Percentiles rank a stretch among this genome's conserved stretches.
Conservation (phyloP, 257 asterid species). For the Solanum raphanifolium region DNA sequence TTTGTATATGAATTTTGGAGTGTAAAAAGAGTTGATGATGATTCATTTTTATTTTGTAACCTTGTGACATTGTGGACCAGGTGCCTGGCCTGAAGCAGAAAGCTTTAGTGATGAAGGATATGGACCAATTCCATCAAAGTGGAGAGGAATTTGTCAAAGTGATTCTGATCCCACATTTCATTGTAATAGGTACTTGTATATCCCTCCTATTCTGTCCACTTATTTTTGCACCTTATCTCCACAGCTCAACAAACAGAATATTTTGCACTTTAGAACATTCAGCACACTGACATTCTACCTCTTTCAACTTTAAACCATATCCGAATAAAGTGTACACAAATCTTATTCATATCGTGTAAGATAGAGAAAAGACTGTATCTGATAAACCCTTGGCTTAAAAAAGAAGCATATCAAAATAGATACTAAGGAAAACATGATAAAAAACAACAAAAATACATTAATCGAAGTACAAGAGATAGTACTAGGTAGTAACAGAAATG, state of each 20-base stretch:
- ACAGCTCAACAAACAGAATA: not conserved
- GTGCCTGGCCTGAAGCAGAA: conserved; percentile 85
- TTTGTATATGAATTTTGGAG: not conserved
- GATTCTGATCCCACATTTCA: conserved; percentile 46
- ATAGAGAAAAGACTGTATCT: not conserved
- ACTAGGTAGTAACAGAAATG: not conserved
- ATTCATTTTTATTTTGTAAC: not conserved
- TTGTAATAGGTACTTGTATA: conserved; percentile 57
- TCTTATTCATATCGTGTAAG: not conserved
- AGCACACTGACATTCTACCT: not conserved
- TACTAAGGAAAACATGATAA: not conserved
- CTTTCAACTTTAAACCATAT: not conserved
- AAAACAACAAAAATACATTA: too few species aligned
- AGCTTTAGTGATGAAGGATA: conserved; percentile 62
- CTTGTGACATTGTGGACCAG: conserved; percentile 20
- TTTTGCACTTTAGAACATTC: not conserved
- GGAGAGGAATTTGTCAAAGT: conserved; percentile 84
- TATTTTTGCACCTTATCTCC: not conserved
- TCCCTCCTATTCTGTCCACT: not conserved
- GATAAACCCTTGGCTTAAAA: not conserved
- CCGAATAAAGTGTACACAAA: not conserved
- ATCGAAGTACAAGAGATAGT: not conserved
- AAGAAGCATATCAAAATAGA: not conserved
- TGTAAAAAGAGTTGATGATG: not conserved
- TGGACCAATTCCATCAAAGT: conserved; percentile 76